Percentiles rank a stretch among this genome's conserved stretches.
Evolutionary conservation across 108 stramenopile species (phyloP).

Genomic region (Cyclotella baltica): DNA sequence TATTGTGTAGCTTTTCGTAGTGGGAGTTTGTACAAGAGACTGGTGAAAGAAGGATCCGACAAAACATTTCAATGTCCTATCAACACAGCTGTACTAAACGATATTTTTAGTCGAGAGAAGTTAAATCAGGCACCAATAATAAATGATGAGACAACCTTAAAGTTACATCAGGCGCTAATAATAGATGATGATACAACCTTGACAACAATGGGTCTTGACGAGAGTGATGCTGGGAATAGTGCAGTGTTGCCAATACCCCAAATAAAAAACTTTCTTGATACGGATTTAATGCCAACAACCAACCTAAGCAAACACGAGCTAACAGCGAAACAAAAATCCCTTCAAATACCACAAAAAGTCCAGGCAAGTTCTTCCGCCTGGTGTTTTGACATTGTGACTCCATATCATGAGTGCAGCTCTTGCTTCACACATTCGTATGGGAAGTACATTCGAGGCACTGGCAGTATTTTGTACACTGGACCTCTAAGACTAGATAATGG

Average conservation of each 20-base stretch:
- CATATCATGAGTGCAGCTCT: constrained; percentile 49
- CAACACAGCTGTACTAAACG: background rate
- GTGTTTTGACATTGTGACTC: constrained; percentile 91
- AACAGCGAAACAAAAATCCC: constrained; percentile 23
- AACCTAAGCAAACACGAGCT: background rate
- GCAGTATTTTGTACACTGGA: constrained; percentile 77
- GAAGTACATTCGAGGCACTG: constrained; percentile 82
- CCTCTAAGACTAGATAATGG: constrained; percentile 7
- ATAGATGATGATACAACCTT: constrained; percentile 26
- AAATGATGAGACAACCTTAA: constrained; percentile 15
- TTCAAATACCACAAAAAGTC: constrained; percentile 62
- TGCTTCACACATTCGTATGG: constrained; percentile 93
- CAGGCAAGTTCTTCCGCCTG: constrained; percentile 69
- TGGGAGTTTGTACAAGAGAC: constrained; percentile 1
- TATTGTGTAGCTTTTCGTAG: constrained; percentile 56
- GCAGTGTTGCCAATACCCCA: background rate
- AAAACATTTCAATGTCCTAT: background rate
- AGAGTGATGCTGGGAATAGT: background rate
- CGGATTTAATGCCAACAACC: constrained; percentile 10
- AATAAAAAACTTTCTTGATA: constrained; percentile 39
- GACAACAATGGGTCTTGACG: background rate
- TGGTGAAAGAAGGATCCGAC: background rate
- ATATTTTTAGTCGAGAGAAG: constrained; percentile 26
- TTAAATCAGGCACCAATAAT: constrained; percentile 33
- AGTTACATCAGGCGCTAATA: constrained; percentile 21